Conservation (phyloP, 345 rosid species). For the Populus tremula region DNA sequence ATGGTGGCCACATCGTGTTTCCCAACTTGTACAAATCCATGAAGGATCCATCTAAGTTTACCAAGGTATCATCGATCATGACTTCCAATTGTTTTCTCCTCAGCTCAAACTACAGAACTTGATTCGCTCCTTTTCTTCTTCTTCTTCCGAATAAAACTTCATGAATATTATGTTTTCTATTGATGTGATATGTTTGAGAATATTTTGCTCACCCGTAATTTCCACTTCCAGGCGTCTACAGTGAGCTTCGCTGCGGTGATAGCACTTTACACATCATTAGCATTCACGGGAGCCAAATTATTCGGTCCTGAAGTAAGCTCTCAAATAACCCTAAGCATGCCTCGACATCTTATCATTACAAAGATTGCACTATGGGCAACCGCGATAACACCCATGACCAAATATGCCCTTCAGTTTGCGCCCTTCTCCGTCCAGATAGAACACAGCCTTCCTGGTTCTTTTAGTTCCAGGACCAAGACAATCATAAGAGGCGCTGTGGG, state of each 20-base stretch:
- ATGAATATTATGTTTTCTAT: background rate
- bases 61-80: slow-evolving; percentile 40
- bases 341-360: slow-evolving; percentile 49
- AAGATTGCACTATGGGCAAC: slow-evolving; percentile 78
- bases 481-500: slow-evolving; percentile 52
- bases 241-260: slow-evolving; percentile 68
- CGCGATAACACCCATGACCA: slow-evolving; percentile 73
- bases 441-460: slow-evolving; percentile 43
- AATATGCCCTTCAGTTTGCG: slow-evolving; percentile 70
- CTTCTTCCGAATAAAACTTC: too few relatives aligned
- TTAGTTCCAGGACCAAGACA: slow-evolving; percentile 36
- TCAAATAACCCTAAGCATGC: slow-evolving; percentile 73
- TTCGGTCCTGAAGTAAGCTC: slow-evolving; percentile 58
- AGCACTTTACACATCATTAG: slow-evolving; percentile 49
- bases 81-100: too few relatives aligned
- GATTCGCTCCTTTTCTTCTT: background rate
- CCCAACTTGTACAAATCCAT: slow-evolving; percentile 68
- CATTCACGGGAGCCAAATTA: slow-evolving; percentile 68
- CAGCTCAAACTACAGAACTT: background rate
- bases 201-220: background rate
- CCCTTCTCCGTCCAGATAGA: slow-evolving; percentile 78
- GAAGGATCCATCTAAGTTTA: slow-evolving; percentile 74
- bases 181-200: background rate
- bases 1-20: slow-evolving; percentile 73
- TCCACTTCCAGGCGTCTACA: slow-evolving; percentile 45